These are phyloP conservation scores for Aureobasidium sp. DNA, from an alignment of 2,329 filamentous ascomycete genomes.

Conservation along the genomic window DNA sequence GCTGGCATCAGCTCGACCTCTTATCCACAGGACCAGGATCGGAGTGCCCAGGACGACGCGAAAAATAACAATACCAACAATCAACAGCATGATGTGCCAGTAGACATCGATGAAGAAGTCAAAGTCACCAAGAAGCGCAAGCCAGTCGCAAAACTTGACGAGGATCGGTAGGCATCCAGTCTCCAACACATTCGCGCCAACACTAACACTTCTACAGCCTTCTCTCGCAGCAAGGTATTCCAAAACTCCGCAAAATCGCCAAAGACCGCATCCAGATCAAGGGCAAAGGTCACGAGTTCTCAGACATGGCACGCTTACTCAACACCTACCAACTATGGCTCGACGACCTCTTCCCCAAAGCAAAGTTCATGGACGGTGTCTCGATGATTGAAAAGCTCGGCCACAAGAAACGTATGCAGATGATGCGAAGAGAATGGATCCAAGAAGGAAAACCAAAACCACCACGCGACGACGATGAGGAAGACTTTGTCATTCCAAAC, in stretches of 20 bases:
- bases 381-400: slow-evolving; percentile 89
- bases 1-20: slow-evolving; percentile 49
- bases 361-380: slow-evolving; percentile 84
- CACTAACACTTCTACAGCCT: slow-evolving; percentile 45
- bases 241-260: slow-evolving; percentile 66
- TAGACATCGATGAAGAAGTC: slow-evolving; percentile 79
- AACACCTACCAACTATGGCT: slow-evolving; percentile 96
- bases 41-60: slow-evolving; percentile 22
- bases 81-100: slow-evolving; percentile 26
- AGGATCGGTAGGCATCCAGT: slow-evolving; percentile 51
- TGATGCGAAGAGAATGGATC: slow-evolving; percentile 75
- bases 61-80: slow-evolving; percentile 38
- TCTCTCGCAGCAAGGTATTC: slow-evolving; percentile 77
- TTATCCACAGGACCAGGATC: slow-evolving; percentile 37
- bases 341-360: slow-evolving; percentile 90
- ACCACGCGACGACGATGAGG: slow-evolving; percentile 19
- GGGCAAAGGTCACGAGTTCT: slow-evolving; percentile 94
- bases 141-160: slow-evolving; percentile 81
- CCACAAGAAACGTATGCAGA: slow-evolving; percentile 71
- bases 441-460: slow-evolving; percentile 59
- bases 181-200: neutral
- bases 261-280: slow-evolving; percentile 68
- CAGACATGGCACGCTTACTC: slow-evolving; percentile 72
- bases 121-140: slow-evolving; percentile 69
- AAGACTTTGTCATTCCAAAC: slow-evolving; percentile 15